Percentiles rank a stretch among this genome's conserved stretches.
Evolutionary conservation across 768 basidiomycete species (phyloP).

Genomic region (Tubosaeta sp.): DNA sequence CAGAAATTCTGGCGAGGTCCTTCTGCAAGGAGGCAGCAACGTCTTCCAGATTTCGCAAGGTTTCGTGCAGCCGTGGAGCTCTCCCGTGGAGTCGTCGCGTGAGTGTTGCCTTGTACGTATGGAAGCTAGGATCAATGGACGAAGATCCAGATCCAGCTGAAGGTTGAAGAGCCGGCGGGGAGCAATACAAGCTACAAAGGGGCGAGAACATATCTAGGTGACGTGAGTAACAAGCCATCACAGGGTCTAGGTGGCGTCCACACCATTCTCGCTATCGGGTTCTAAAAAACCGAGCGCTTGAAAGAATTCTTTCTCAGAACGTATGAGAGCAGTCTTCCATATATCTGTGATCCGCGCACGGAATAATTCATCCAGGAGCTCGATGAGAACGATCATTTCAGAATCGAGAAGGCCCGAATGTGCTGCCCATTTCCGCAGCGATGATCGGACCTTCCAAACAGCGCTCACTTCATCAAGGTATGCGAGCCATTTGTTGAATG

Average conservation of each 20-base stretch:
- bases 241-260: slow-evolving; percentile 1
- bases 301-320: slow-evolving; percentile 45
- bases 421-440: slow-evolving; percentile 44
- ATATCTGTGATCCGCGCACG: slow-evolving; percentile 52
- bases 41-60: slow-evolving; percentile 56
- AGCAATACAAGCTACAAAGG: slow-evolving; percentile 52
- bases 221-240: slow-evolving; percentile 10
- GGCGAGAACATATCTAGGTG: slow-evolving; percentile 45
- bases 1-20: slow-evolving; percentile 49
- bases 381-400: slow-evolving; percentile 45
- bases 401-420: slow-evolving; percentile 39
- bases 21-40: slow-evolving; percentile 54
- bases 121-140: slow-evolving; percentile 44
- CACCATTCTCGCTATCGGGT: slow-evolving; percentile 17
- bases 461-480: slow-evolving; percentile 57
- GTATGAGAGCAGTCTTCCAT: slow-evolving; percentile 49
- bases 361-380: slow-evolving; percentile 51
- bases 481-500: slow-evolving; percentile 54
- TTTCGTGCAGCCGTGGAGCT: slow-evolving; percentile 54
- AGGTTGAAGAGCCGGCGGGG: slow-evolving; percentile 45
- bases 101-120: slow-evolving; percentile 57
- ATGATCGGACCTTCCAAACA: slow-evolving; percentile 67
- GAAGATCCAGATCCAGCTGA: slow-evolving; percentile 37
- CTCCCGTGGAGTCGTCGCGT: slow-evolving; percentile 63
- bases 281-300: slow-evolving; percentile 32